A percentile compares a stretch with the other conserved stretches of the same genome.
Evolutionary conservation across 352 stramenopile species (phyloP).

Genomic region (Globisporangium parvum): DNA sequence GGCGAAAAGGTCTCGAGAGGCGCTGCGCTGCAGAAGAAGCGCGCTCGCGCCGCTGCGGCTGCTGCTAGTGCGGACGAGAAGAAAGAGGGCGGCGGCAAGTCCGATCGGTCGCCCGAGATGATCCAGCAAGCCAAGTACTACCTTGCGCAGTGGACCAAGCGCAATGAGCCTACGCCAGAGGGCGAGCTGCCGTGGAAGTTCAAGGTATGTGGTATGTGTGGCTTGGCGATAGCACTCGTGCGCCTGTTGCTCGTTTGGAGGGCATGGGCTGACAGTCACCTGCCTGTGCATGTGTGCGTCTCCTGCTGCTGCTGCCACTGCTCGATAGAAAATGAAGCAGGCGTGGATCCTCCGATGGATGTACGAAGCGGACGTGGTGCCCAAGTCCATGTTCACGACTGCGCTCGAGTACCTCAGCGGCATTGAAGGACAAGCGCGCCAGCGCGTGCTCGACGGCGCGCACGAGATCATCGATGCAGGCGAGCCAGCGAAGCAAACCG

Average conservation of each 20-base stretch:
- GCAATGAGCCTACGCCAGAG: slow-evolving; percentile 39
- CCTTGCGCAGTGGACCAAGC: slow-evolving; percentile 66
- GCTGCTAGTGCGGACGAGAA: slow-evolving; percentile 16
- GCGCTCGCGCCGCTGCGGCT: slow-evolving; percentile 15
- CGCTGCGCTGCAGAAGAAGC: slow-evolving; percentile 40
- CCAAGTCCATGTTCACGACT: slow-evolving; percentile 73
- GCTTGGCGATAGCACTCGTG: neutral
- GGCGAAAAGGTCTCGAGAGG: slow-evolving; percentile 34
- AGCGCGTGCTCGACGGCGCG: slow-evolving; percentile 65
- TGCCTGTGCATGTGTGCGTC: slow-evolving; percentile 1
- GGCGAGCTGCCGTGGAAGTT: slow-evolving; percentile 75
- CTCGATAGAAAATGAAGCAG: slow-evolving; percentile 70
- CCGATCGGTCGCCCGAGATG: slow-evolving; percentile 67
- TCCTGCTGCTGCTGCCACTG: slow-evolving; percentile 3
- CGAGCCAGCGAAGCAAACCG: slow-evolving; percentile 40
- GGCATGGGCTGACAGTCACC: neutral
- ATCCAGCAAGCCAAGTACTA: slow-evolving; percentile 82
- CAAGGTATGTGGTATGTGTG: slow-evolving; percentile 49
- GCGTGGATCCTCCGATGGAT: slow-evolving; percentile 79
- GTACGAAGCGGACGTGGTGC: slow-evolving; percentile 74
- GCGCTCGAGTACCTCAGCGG: slow-evolving; percentile 69
- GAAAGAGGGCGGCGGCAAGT: slow-evolving; percentile 48
- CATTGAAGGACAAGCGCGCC: slow-evolving; percentile 57
- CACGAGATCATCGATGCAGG: slow-evolving; percentile 69
- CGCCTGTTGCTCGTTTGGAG: neutral